Conservation (phyloP, 2,329 filamentous ascomycete genomes). For the Rhynchosporium agropyri region DNA sequence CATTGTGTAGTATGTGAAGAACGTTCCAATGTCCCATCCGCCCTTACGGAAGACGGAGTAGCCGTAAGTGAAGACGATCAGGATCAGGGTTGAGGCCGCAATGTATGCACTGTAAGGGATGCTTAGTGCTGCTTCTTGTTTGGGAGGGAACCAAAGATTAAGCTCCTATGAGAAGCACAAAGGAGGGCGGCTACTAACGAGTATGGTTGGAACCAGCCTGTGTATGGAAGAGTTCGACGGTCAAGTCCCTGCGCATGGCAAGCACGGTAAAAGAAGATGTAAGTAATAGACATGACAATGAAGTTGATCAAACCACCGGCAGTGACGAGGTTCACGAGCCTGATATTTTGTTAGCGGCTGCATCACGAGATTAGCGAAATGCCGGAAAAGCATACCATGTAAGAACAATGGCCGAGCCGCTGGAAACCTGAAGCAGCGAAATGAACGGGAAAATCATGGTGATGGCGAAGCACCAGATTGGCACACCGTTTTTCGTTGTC, state of each 20-base stretch:
- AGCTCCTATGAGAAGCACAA: too few species aligned
- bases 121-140: too few species aligned
- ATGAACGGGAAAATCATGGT: constrained; percentile 70
- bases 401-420: constrained; percentile 46
- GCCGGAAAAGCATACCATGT: constrained; percentile 34
- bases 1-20: constrained; percentile 72
- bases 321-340: constrained; percentile 56
- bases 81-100: constrained; percentile 59
- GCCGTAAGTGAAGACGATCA: constrained; percentile 73
- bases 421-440: constrained; percentile 66
- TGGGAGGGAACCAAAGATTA: too few species aligned
- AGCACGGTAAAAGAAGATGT: constrained; percentile 70
- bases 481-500: constrained; percentile 61
- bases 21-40: constrained; percentile 65
- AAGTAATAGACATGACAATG: constrained; percentile 66
- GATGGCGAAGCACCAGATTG: constrained; percentile 62
- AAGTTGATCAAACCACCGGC: constrained; percentile 75
- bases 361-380: not conserved
- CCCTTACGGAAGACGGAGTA: constrained; percentile 72
- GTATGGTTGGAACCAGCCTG: constrained; percentile 66
- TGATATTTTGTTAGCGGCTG: not conserved
- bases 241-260: constrained; percentile 67
- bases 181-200: too few species aligned
- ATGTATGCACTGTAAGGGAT: constrained; percentile 51
- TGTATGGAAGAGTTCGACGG: constrained; percentile 65